phyloP scores from a whole-genome alignment of 2,329 filamentous ascomycete species.

The Trichoderma sp. region DNA sequence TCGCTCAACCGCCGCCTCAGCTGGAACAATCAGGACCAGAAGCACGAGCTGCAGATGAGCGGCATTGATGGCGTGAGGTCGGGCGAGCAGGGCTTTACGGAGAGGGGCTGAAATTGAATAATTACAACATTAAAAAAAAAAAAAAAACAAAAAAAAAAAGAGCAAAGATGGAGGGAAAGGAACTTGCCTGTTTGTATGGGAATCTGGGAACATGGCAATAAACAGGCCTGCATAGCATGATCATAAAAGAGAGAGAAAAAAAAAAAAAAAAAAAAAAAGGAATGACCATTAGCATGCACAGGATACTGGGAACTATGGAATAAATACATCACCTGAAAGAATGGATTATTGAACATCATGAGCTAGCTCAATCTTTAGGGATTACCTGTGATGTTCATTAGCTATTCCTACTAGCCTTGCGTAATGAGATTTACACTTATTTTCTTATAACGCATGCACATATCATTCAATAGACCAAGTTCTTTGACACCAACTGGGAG shows the following conservation, averaged over 20 bases:
- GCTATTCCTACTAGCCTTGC: background rate
- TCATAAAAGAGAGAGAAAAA: background rate
- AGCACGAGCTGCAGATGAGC: slow-evolving; percentile 53
- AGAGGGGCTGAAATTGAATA: slow-evolving; percentile 30
- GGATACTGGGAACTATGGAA: background rate
- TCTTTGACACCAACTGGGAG: slow-evolving; percentile 11
- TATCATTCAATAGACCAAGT: too few species aligned
- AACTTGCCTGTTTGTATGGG: background rate
- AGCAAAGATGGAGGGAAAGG: background rate
- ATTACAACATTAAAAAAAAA: background rate
- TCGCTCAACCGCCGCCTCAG: slow-evolving; percentile 49
- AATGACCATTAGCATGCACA: background rate
- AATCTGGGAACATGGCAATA: background rate
- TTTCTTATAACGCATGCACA: background rate
- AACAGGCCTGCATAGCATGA: background rate
- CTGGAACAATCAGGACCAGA: slow-evolving; percentile 57
- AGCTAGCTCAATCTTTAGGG: background rate
- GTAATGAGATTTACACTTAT: background rate
- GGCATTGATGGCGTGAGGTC: slow-evolving; percentile 41
- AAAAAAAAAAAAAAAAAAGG: background rate
- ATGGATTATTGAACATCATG: background rate
- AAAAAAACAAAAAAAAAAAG: background rate
- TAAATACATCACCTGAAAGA: background rate
- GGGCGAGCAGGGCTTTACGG: slow-evolving; percentile 46
- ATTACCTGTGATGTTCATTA: background rate